Base-by-base conservation (phyloP, 2,329 filamentous ascomycete genomes). In the Ophiostoma perfectum region DNA sequence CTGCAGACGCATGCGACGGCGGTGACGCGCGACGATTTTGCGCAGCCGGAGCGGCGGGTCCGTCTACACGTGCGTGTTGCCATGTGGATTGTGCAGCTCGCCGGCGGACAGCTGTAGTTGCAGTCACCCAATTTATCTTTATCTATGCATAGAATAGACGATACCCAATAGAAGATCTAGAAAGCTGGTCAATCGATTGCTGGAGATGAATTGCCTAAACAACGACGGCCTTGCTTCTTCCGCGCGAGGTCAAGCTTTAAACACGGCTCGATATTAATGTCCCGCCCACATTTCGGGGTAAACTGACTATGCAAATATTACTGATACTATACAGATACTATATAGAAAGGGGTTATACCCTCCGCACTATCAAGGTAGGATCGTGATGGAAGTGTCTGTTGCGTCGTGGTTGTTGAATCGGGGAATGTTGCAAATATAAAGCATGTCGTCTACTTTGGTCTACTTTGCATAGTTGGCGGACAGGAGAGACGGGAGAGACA, bases 11-110 rank as follows among this genome's bases (percentile, higher is more conserved):
- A 94, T 76, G 89, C 93, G 1, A 82, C 78, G 68, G 80, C 81
- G 8, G 86, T 95, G 36, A 90, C 86, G 11, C 82, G 89, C 70
- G 89, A 91, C 68, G 93, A 97, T 77, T 90, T 97, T 77, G 86
- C 90, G 66, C 90, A 82, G 74, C 88, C 86, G 5, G 95, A 99
- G 76, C 84, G 95, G 70, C 88, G 92, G 69, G 95, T 98, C 0
- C 88, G 92, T 0, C 81, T 96, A 75, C 89, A 92, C 77, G 95
- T 99, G 52, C 82, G 92, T 70, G 78, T 96, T 70, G 92, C 93
- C 3, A 97, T 98, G 93, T 96, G 92, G 92, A 90, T 97, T 78
- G 93, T 97, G 5, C 86, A 88, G 73, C 81, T 92, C 45, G 85
- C 97, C 7, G 94, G 94, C 0, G 94, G 94, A 14, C 93, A 93